A percentile compares a stretch with the other conserved stretches of the same genome.
These are phyloP conservation scores for Oryza officinalis DNA, from an alignment of 176 grass and related monocot species.

Conservation along the genomic window DNA sequence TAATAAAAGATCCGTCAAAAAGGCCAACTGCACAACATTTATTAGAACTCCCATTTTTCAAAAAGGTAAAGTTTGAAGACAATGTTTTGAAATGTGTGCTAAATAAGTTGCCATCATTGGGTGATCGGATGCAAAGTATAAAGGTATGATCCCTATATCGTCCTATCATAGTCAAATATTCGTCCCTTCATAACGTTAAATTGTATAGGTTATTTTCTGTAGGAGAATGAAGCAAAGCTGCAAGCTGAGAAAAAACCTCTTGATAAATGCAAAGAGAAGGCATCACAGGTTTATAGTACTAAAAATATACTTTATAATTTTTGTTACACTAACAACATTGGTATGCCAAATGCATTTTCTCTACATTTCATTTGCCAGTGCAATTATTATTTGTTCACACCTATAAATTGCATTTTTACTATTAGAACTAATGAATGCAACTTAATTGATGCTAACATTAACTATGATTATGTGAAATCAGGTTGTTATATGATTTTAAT, in stretches of 20 bases:
- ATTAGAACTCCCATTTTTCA: constrained; percentile 89
- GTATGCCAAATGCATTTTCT: not conserved
- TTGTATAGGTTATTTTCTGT: not conserved
- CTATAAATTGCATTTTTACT: not conserved
- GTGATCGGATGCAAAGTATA: constrained; percentile 58
- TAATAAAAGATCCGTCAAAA: constrained; percentile 87
- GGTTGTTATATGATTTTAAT: not conserved
- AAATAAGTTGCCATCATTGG: constrained; percentile 77
- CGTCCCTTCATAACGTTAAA: not conserved
- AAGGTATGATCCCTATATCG: constrained; percentile 35
- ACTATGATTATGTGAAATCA: not conserved
- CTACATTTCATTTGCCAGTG: not conserved
- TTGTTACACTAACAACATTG: not conserved
- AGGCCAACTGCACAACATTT: constrained; percentile 73
- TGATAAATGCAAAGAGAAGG: constrained; percentile 67
- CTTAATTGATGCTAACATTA: not conserved
- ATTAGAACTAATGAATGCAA: not conserved
- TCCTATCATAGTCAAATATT: not conserved
- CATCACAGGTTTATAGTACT: constrained; percentile 60
- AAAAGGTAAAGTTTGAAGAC: constrained; percentile 66
- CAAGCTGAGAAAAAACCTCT: constrained; percentile 61
- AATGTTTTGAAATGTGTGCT: constrained; percentile 59
- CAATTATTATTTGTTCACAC: not conserved
- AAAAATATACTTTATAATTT: not conserved
- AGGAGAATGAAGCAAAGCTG: constrained; percentile 81